A percentile compares a stretch with the other conserved stretches of the same genome.
Conservation (phyloP, 768 basidiomycete genomes). For the Favolaschia claudopus region DNA sequence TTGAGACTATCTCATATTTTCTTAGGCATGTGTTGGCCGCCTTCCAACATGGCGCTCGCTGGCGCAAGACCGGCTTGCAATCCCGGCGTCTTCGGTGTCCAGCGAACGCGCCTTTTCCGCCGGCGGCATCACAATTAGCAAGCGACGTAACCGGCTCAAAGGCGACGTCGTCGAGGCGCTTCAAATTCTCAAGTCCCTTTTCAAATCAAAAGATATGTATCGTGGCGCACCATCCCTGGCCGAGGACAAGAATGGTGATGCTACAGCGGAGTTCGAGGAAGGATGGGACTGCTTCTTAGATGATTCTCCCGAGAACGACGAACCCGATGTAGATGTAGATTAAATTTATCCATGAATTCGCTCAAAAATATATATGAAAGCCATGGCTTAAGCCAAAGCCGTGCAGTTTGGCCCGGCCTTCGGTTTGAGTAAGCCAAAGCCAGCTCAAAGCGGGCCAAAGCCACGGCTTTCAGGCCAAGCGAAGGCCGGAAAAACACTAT, state of each 20-base stretch:
- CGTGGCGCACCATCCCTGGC: slow-evolving; percentile 14
- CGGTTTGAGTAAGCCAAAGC: slow-evolving; percentile 26
- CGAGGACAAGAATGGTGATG: not conserved
- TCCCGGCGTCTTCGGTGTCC: slow-evolving; percentile 42
- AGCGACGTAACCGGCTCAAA: slow-evolving; percentile 42
- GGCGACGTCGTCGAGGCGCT: slow-evolving; percentile 44
- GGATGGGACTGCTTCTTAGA: slow-evolving; percentile 17
- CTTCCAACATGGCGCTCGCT: slow-evolving; percentile 46
- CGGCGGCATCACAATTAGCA: slow-evolving; percentile 47
- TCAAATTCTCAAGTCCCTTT: slow-evolving; percentile 37
- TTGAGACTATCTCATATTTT: not conserved
- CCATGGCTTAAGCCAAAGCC: slow-evolving; percentile 16
- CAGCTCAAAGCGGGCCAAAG: slow-evolving; percentile 28
- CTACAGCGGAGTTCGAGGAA: slow-evolving; percentile 7
- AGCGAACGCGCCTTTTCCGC: slow-evolving; percentile 46
- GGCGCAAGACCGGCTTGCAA: slow-evolving; percentile 44
- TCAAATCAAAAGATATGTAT: slow-evolving; percentile 33
- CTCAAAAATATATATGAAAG: not conserved
- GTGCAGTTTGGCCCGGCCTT: slow-evolving; percentile 14
- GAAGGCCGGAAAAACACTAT: no score
- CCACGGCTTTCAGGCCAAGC: no score
- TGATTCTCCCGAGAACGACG: not conserved
- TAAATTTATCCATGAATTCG: not conserved
- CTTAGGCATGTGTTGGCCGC: not conserved
- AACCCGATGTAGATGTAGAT: not conserved